Base-by-base conservation (phyloP, 2,329 filamentous ascomycete genomes). In the Leptographium wingfieldii region DNA sequence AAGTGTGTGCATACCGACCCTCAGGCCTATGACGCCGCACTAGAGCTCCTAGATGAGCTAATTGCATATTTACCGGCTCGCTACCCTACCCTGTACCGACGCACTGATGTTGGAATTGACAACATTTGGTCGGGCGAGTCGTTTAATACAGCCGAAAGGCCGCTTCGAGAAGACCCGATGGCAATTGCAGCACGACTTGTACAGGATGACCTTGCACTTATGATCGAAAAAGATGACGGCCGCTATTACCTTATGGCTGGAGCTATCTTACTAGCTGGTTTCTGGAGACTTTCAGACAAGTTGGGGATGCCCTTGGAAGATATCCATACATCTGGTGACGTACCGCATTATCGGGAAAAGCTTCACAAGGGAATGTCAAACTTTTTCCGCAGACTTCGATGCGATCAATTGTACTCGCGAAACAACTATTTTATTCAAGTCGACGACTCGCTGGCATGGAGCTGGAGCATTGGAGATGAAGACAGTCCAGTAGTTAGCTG, bases 381-480 rank as follows among this genome's bases (percentile, higher is more conserved):
- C 69, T 91, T 95, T 74, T 94, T 95, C 74, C 77, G 81, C 0
- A 76, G 90, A 0, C 71, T 94, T 0, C 78, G 80, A 67, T 86
- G 86, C 1, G 84, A 90, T 51, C 81, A 83, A 53, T 79, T 79
- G n/a, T 76, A 78, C 61, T 71, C 69, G 58, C 77, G 89, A 61
- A 90, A 92, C 69, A 92, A 94, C 69, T 95, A 94, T 72, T 95
- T 95, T 74, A 80, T 95, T 63, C 90, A 95, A 72, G 88, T 94
- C 1, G 90, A 95, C 68, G 88, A 91, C 60, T 73, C 79, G 5
- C 75, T 95, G 1, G 76, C 86, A 0, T 95, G 90, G 90, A 88
- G 85, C 61, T 74, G 77, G 67, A 88, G 83, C 66, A 92, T 95
- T 65, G 90, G 90, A 0, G 66, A 73, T 19, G 90, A 95, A 71